These are phyloP conservation scores for Boletus rufocinnamomeus DNA, from an alignment of 768 basidiomycete species.

Conservation along the genomic window DNA sequence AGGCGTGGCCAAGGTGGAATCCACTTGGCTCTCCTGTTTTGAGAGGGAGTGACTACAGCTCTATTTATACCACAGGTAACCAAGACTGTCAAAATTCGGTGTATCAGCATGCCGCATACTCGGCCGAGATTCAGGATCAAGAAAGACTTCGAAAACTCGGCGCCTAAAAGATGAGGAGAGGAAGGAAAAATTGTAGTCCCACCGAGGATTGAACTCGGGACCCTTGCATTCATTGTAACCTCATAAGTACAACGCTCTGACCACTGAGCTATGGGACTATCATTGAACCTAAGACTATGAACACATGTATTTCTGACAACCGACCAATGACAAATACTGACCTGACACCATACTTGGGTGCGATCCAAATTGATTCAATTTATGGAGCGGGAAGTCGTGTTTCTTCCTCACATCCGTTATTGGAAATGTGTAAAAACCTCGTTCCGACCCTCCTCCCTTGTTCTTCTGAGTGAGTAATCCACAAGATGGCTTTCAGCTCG, in stretches of 20 bases:
- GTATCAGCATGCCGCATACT: neutral
- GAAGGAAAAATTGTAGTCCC: conserved; percentile 48
- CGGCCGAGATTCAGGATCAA: neutral
- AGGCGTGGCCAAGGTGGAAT: neutral
- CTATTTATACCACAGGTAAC: no score
- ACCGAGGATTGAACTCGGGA: conserved; percentile 66
- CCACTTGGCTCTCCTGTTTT: neutral
- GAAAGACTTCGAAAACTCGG: neutral
- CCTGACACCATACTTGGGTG: neutral
- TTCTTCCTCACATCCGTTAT: conserved; percentile 48
- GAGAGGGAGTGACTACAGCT: neutral
- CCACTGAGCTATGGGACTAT: conserved; percentile 61
- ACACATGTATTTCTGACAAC: neutral
- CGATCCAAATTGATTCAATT: neutral
- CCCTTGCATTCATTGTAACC: conserved; percentile 57
- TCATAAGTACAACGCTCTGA: conserved; percentile 65
- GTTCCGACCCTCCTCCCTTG: conserved; percentile 77
- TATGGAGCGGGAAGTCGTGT: conserved; percentile 30
- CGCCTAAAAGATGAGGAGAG: neutral
- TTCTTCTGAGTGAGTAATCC: conserved; percentile 88
- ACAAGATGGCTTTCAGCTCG: conserved; percentile 70
- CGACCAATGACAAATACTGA: neutral
- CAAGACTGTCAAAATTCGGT: neutral
- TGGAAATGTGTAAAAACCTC: conserved; percentile 55
- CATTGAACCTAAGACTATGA: neutral